phyloP scores from a whole-genome alignment of 2,329 filamentous ascomycete genomes.

The Orbilia quercus region DNA sequence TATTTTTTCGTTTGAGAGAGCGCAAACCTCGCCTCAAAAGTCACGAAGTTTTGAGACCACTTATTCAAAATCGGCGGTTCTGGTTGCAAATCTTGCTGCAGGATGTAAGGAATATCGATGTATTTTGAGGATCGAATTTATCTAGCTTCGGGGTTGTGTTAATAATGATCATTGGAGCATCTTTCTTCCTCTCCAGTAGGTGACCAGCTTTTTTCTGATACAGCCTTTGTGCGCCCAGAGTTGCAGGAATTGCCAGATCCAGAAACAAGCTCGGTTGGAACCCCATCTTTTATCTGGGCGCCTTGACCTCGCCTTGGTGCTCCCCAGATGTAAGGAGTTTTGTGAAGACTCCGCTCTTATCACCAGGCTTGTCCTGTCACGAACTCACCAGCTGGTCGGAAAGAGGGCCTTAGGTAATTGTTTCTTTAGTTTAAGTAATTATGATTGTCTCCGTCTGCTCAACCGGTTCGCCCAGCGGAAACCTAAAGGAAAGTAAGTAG shows the following conservation, averaged over 20 bases:
- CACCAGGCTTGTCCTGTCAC: slow-evolving; percentile 10
- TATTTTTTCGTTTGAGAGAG: slow-evolving; percentile 15
- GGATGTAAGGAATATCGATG: slow-evolving; percentile 1
- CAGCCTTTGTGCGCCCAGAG: slow-evolving; percentile 33
- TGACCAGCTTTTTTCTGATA: slow-evolving; percentile 14
- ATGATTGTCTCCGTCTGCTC: slow-evolving; percentile 8
- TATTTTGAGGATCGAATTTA: neutral
- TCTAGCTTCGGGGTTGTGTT: slow-evolving; percentile 1
- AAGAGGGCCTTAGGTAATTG: neutral
- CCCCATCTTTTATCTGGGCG: slow-evolving; percentile 55
- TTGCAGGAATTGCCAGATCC: slow-evolving; percentile 51
- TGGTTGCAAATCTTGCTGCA: slow-evolving; percentile 4
- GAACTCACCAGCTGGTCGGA: neutral
- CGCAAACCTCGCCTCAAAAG: slow-evolving; percentile 27
- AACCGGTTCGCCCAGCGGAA: neutral
- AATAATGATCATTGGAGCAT: neutral
- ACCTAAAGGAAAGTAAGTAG: neutral
- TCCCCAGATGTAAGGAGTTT: slow-evolving; percentile 22
- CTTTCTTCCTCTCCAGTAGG: slow-evolving; percentile 6
- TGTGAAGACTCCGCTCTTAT: slow-evolving; percentile 26
- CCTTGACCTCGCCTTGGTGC: slow-evolving; percentile 51
- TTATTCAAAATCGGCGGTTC: neutral
- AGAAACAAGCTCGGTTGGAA: slow-evolving; percentile 56
- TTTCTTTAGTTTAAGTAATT: neutral
- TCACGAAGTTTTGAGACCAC: slow-evolving; percentile 5